Percentiles rank a stretch among this genome's conserved stretches.
Evolutionary conservation across 1,139 yeast species (phyloP).

Genomic region (Kodamaea arcana): DNA sequence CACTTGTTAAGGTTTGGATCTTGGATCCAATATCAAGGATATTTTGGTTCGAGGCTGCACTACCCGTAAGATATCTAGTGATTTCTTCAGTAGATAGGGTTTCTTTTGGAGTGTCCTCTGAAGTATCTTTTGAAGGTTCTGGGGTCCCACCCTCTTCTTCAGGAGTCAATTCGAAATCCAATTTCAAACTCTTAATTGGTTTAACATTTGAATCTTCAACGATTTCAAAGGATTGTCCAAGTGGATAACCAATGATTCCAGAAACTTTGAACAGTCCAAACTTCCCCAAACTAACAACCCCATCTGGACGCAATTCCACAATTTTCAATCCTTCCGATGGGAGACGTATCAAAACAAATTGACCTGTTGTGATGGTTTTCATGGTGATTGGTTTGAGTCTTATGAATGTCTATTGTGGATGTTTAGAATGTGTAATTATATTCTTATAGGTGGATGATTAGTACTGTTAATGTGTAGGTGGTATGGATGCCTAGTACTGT

Average conservation of each 20-base stretch:
- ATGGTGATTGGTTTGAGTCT: no score
- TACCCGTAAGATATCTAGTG: slow-evolving; percentile 38
- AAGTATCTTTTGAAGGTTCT: slow-evolving; percentile 23
- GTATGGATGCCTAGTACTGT: no score
- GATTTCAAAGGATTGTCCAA: slow-evolving; percentile 89
- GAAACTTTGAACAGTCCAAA: slow-evolving; percentile 81
- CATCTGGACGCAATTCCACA: slow-evolving; percentile 57
- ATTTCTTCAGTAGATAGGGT: slow-evolving; percentile 17
- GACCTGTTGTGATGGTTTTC: slow-evolving; percentile 38
- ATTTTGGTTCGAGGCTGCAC: slow-evolving; percentile 65
- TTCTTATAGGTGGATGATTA: no score
- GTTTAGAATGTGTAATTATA: slow-evolving; percentile 12
- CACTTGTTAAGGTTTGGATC: slow-evolving; percentile 68
- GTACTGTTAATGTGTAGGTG: no score
- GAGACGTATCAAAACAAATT: slow-evolving; percentile 63
- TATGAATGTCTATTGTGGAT: neutral
- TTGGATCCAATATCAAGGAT: slow-evolving; percentile 70
- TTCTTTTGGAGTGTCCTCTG: slow-evolving; percentile 30
- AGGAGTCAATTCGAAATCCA: slow-evolving; percentile 12
- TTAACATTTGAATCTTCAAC: slow-evolving; percentile 50
- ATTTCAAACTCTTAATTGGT: slow-evolving; percentile 39
- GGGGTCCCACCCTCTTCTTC: slow-evolving; percentile 19
- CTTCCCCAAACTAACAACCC: slow-evolving; percentile 73
- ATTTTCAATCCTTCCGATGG: slow-evolving; percentile 81
- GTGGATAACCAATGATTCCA: slow-evolving; percentile 73